These are phyloP conservation scores for Cryphonectria carpinicola DNA, from an alignment of 2,329 filamentous ascomycete genomes.

Conservation along the genomic window DNA sequence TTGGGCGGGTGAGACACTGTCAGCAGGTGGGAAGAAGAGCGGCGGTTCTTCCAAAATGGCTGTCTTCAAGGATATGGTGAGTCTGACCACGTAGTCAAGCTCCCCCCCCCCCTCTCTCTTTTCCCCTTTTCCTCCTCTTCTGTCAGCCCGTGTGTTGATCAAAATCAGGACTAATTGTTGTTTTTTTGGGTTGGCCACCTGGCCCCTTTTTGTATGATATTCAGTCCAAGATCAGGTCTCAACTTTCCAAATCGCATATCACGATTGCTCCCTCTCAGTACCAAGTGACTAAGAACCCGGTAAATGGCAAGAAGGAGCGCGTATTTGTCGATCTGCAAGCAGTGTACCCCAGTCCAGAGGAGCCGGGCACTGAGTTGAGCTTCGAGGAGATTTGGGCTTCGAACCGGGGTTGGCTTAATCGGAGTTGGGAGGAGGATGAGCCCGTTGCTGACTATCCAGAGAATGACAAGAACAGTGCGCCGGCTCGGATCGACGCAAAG, in stretches of 20 bases:
- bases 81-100: conserved; percentile 44
- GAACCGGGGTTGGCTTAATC: conserved; percentile 70
- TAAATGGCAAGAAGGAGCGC: conserved; percentile 80
- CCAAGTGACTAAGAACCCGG: conserved; percentile 81
- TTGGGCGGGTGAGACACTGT: conserved; percentile 90
- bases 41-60: conserved; percentile 78
- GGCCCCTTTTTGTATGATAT: conserved; percentile 50
- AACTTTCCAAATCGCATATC: conserved; percentile 65
- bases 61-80: conserved; percentile 96
- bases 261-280: conserved; percentile 71
- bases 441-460: conserved; percentile 30
- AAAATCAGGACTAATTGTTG: conserved; percentile 90
- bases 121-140: conserved; percentile 31
- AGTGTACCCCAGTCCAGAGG: conserved; percentile 78
- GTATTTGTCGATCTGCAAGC: conserved; percentile 86
- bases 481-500: conserved; percentile 42
- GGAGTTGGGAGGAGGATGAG: conserved; percentile 56
- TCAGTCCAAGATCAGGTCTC: conserved; percentile 62
- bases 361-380: conserved; percentile 75
- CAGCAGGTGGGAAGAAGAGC: conserved; percentile 81
- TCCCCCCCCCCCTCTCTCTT: conserved; percentile 20
- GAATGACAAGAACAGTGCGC: conserved; percentile 33
- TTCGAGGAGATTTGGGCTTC: conserved; percentile 90
- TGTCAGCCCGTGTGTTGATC: conserved; percentile 75
- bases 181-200: conserved; percentile 37